A percentile compares a stretch with the other conserved stretches of the same genome.
Conservation (phyloP, 2,329 filamentous ascomycete genomes). For the Huntiella savannae region DNA sequence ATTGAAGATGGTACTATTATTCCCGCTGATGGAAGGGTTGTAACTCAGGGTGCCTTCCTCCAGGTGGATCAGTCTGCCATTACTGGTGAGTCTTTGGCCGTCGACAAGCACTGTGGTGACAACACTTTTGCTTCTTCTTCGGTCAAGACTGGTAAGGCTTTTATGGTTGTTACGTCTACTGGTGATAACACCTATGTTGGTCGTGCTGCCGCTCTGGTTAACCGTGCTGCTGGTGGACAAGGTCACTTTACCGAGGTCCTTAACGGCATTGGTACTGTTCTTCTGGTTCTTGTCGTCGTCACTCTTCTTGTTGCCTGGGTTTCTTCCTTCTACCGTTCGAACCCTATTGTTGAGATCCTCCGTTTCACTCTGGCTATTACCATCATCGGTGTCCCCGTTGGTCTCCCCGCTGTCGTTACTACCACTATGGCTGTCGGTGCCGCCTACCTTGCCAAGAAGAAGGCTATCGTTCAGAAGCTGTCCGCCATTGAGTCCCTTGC, state of each 20-base stretch:
- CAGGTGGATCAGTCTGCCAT: slow-evolving; percentile 31
- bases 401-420: slow-evolving; percentile 81
- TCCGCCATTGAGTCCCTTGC: no score
- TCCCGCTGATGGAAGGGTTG: slow-evolving; percentile 69
- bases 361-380: slow-evolving; percentile 76
- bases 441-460: slow-evolving; percentile 21
- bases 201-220: slow-evolving; percentile 71
- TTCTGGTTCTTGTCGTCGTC: slow-evolving; percentile 61
- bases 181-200: slow-evolving; percentile 85
- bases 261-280: slow-evolving; percentile 65
- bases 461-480: no score
- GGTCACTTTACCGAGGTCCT: slow-evolving; percentile 40
- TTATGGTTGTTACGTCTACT: slow-evolving; percentile 63
- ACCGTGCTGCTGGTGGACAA: slow-evolving; percentile 42
- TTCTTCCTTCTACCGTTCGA: slow-evolving; percentile 73
- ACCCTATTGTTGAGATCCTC: slow-evolving; percentile 59
- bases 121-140: slow-evolving; percentile 69
- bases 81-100: slow-evolving; percentile 78
- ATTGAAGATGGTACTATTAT: slow-evolving; percentile 80
- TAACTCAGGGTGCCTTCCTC: slow-evolving; percentile 66
- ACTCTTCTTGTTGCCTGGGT: slow-evolving; percentile 74
- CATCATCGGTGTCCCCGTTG: slow-evolving; percentile 81
- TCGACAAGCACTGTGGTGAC: slow-evolving; percentile 72
- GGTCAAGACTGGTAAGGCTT: slow-evolving; percentile 78
- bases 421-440: slow-evolving; percentile 91